phyloP scores from a whole-genome alignment of 129 eudicot genomes.

The Rutidosis leptorrhynchoides region DNA sequence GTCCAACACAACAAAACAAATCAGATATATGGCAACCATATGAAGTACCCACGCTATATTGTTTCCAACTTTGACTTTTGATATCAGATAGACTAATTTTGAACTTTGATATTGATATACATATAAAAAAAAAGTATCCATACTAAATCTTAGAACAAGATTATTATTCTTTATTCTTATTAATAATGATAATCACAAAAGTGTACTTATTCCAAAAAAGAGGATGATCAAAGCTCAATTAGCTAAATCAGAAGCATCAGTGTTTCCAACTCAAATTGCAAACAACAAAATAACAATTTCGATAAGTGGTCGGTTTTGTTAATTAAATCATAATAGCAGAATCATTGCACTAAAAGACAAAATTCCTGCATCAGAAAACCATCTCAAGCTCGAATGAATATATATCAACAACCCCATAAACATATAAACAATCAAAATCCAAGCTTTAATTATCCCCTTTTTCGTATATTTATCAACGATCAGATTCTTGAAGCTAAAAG shows the following conservation, averaged over 20 bases:
- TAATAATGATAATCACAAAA: not conserved
- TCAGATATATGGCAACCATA: no score
- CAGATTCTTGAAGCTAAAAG: slow-evolving; percentile 12
- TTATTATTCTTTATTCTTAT: not conserved
- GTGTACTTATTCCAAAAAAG: not conserved
- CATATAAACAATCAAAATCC: no score
- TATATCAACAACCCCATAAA: no score
- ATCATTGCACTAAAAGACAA: no score
- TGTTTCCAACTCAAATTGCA: slow-evolving; percentile 17
- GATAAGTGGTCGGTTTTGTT: not conserved
- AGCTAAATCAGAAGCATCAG: not conserved
- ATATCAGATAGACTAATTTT: slow-evolving; percentile 6
- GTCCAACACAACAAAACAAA: no score
- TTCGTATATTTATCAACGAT: not conserved
- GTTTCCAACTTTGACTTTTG: slow-evolving; percentile 17
- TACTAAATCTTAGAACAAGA: slow-evolving; percentile 9
- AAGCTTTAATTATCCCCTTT: no score
- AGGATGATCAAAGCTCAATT: slow-evolving; percentile 13
- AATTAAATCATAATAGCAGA: slow-evolving; percentile 3
- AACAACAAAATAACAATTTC: slow-evolving; percentile 10
- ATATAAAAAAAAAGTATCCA: not conserved
- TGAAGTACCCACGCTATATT: no score
- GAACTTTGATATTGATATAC: not conserved
- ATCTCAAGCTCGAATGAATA: not conserved
- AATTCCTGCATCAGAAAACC: no score